Evolutionary conservation across 164 flowering plant species (phyloP), one percentile per base, ranked within the genome.

Genomic region (Tinospora cordifolia): DNA sequence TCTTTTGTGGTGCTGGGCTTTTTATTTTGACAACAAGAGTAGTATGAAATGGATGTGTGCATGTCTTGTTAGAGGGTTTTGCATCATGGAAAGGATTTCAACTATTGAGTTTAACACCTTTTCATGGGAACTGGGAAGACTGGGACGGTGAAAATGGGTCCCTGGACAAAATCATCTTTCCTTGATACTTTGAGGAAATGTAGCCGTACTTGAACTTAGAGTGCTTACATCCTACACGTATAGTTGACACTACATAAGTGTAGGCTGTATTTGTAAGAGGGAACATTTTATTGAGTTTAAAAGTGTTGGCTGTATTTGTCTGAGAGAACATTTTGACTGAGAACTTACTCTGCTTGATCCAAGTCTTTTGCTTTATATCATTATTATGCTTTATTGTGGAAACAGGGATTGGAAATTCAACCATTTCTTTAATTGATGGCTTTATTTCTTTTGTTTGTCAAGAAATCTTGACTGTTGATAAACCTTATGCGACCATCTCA

Each of bases 1-100:
- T 54, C 19, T 54, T 30, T 30, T 54, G 17, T n/a, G 19, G 19
- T 54, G n/a, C 8, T 47, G 36, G 57, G 62, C 27, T 15, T 44
- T 41, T 30, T 6, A 34, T 24, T 62, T 3, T 57, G 46, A 21
- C 11, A 11, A 15, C 2, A 40, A 49, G 27, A 8, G 17, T 13
- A 22, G 12, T 58, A 21, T 21, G 62, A 24, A 24, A 58, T n/a
- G 62, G 62, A 6, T 21, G 62, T 21, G 8, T 58, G 27, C 62
- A 58, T 22, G 62, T 58, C 62, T 21, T 58, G 62, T 21, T 58
- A 58, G 62, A 58, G 22, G 62, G 62, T 58, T 7, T 22, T 58
- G 11, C 26, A 58, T 58, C 13, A 58, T 57, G 15, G 9, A 44
- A 44, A 44, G 47, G 12, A 44, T 14, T 17, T n/a, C 21, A 54